Percentiles rank a stretch among this genome's conserved stretches.
phyloP scores from a whole-genome alignment of 805 yeast genomes.

The Candida corydali region DNA sequence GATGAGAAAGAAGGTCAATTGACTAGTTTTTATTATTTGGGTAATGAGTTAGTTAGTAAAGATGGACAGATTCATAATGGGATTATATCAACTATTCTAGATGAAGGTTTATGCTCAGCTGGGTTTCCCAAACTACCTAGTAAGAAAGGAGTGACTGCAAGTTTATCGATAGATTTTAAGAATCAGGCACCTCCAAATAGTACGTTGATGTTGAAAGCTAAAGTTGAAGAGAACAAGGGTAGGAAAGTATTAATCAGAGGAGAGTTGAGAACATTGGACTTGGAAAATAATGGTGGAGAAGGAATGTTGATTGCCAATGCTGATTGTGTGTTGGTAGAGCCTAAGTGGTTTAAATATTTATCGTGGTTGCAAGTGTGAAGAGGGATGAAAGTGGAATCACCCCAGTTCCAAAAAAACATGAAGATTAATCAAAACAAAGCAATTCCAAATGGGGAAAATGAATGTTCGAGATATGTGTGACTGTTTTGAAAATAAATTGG shows the following conservation, averaged over 20 bases:
- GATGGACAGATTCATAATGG: slow-evolving; percentile 82
- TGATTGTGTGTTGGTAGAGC: slow-evolving; percentile 73
- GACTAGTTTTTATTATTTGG: slow-evolving; percentile 67
- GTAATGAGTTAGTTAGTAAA: slow-evolving; percentile 58
- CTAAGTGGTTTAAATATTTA: slow-evolving; percentile 79
- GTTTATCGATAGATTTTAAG: slow-evolving; percentile 59
- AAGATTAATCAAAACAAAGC: too few species aligned
- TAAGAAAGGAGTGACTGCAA: slow-evolving; percentile 86
- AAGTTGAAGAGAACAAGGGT: slow-evolving; percentile 64
- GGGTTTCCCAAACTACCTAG: slow-evolving; percentile 82
- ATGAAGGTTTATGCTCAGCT: slow-evolving; percentile 80
- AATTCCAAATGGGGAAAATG: too few species aligned
- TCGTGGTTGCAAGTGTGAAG: too few species aligned
- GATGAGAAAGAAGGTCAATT: slow-evolving; percentile 50
- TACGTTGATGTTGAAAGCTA: slow-evolving; percentile 63
- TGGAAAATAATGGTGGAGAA: slow-evolving; percentile 16
- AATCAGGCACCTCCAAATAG: slow-evolving; percentile 60
- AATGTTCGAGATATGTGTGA: too few species aligned
- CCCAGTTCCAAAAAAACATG: too few species aligned
- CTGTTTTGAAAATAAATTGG: too few species aligned
- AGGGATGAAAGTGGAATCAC: too few species aligned
- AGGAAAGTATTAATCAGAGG: slow-evolving; percentile 82
- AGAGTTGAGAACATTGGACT: slow-evolving; percentile 47
- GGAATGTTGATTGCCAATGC: slow-evolving; percentile 54
- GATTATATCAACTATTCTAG: slow-evolving; percentile 69